Percentiles rank a stretch among this genome's conserved stretches.
phyloP scores from a whole-genome alignment of 768 basidiomycete species.

The Lanmaoa rubissima region DNA sequence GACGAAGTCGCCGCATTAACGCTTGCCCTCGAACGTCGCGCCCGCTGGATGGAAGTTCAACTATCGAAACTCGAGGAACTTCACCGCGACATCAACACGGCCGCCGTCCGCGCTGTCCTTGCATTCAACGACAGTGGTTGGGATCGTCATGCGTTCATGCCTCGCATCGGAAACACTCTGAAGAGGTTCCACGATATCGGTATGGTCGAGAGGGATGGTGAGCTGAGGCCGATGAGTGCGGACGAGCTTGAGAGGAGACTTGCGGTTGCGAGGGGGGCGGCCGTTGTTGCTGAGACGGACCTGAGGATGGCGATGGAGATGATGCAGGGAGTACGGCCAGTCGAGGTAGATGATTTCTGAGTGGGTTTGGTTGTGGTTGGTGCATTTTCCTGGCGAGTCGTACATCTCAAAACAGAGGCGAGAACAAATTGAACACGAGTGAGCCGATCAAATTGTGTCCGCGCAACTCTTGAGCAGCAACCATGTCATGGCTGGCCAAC shows the following conservation, averaged over 20 bases:
- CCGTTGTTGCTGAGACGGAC: conserved; percentile 70
- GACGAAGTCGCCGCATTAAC: conserved; percentile 86
- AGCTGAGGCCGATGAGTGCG: conserved; percentile 51
- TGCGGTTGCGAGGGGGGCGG: conserved; percentile 65
- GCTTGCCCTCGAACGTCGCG: conserved; percentile 81
- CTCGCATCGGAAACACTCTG: conserved; percentile 66
- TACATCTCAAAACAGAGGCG: neutral
- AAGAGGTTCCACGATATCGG: conserved; percentile 68
- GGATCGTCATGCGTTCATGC: conserved; percentile 69
- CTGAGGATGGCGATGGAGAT: conserved; percentile 73
- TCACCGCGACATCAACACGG: conserved; percentile 87
- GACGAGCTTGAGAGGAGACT: conserved; percentile 78
- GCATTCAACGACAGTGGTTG: conserved; percentile 85
- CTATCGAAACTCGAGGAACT: conserved; percentile 85
- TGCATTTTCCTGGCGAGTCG: neutral
- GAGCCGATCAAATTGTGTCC: too few species aligned
- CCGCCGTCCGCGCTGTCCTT: conserved; percentile 78
- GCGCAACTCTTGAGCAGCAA: neutral
- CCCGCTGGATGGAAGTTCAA: conserved; percentile 92
- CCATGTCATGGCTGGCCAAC: conserved; percentile 25
- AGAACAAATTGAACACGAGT: too few species aligned
- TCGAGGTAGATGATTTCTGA: conserved; percentile 37
- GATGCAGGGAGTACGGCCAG: conserved; percentile 55
- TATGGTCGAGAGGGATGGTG: conserved; percentile 44
- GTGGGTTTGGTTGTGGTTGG: neutral